Percentiles rank a stretch among this genome's conserved stretches.
Evolutionary conservation across 345 rosid species (phyloP).

Genomic region (Lepidium africanum): DNA sequence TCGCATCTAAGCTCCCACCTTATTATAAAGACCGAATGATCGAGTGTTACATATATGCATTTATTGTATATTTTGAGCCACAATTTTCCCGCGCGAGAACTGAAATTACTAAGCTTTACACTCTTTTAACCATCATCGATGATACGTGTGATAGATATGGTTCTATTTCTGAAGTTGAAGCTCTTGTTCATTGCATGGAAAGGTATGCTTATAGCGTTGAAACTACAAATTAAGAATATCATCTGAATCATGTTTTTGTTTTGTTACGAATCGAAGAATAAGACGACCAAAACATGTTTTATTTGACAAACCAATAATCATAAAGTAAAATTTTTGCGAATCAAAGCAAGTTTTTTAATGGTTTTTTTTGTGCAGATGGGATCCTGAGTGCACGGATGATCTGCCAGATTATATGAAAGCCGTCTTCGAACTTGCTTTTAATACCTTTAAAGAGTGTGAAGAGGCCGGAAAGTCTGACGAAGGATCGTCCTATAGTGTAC

Average conservation of each 20-base stretch:
- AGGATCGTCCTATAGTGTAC: background rate
- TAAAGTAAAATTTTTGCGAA: too few relatives aligned
- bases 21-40: background rate
- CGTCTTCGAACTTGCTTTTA: background rate
- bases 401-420: background rate
- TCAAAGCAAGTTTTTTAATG: too few relatives aligned
- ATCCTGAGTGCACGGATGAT: background rate
- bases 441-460: background rate
- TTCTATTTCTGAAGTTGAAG: background rate
- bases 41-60: background rate
- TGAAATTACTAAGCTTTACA: too few relatives aligned
- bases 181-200: background rate
- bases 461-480: background rate
- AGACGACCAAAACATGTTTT: too few relatives aligned
- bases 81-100: too few relatives aligned
- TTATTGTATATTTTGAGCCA: too few relatives aligned
- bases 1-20: background rate
- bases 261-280: too few relatives aligned
- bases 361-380: conserved; percentile 1
- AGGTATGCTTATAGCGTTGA: background rate
- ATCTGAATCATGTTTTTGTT: too few relatives aligned
- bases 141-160: background rate
- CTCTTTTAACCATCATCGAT: background rate
- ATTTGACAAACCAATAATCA: too few relatives aligned
- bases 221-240: too few relatives aligned